phyloP scores from a whole-genome alignment of 441 rosid genomes.

The Gossypium trilobum region DNA sequence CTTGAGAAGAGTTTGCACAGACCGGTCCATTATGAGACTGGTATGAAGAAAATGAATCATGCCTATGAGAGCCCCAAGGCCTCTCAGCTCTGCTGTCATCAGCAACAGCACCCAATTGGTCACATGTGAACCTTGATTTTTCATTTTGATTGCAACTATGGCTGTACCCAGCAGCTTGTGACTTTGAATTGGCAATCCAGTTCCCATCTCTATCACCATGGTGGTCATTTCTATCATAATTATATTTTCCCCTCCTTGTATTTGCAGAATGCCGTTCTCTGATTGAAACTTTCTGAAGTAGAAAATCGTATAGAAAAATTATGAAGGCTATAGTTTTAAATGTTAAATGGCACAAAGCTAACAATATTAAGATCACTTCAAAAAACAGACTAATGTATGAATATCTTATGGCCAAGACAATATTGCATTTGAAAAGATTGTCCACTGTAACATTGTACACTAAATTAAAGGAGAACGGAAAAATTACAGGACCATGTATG shows the following conservation, averaged over 20 bases:
- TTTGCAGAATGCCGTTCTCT: constrained; percentile 62
- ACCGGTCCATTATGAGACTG: constrained; percentile 60
- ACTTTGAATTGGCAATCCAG: constrained; percentile 54
- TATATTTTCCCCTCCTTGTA: constrained; percentile 64
- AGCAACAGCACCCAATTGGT: constrained; percentile 28
- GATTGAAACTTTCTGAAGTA: constrained; percentile 55
- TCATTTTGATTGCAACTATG: constrained; percentile 52
- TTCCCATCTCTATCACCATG: constrained; percentile 69
- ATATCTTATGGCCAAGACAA: constrained; percentile 4
- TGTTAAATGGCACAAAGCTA: not conserved
- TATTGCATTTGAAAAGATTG: not conserved
- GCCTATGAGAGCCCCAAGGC: constrained; percentile 55
- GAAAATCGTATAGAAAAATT: constrained; percentile 8
- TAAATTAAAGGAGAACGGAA: not conserved
- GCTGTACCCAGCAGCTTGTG: constrained; percentile 52
- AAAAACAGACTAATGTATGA: not conserved
- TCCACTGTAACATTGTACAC: not conserved
- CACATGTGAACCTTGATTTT: constrained; percentile 53
- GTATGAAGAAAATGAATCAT: constrained; percentile 43
- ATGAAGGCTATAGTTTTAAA: constrained; percentile 8
- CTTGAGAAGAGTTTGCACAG: constrained; percentile 39
- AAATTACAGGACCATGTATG: not conserved
- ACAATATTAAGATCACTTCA: not conserved
- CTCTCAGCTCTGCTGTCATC: constrained; percentile 55
- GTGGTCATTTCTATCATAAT: constrained; percentile 64